Base-by-base conservation (phyloP, 306 rosid genomes). In the Alnus rubra region DNA sequence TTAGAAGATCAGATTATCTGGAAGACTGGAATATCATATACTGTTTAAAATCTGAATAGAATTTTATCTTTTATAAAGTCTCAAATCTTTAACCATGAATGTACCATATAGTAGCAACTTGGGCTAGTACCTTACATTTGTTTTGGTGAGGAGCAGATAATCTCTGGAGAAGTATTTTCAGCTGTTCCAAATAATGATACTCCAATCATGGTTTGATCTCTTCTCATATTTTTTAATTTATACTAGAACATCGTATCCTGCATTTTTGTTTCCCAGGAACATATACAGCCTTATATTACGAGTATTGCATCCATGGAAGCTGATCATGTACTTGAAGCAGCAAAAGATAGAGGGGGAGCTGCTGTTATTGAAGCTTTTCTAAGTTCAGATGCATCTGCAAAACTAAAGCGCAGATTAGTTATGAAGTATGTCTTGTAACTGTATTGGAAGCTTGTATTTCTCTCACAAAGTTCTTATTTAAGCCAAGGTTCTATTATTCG, bases 341-440 rank as follows among this genome's bases (percentile, higher is more conserved):
- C 89, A 75, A 87, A 81, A 80, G 90, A 91, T 82, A 50, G 86
- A 28, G 84, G 81, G 56, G 99, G 98, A 78, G 85, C 98, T 59
- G 98, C 83, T 78, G 98, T 91, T 70, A 77, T 93, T 78, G 98
- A 96, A 86, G 89, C 96, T 76, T 93, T 96, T 85, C 84, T 91
- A 71, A 76, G 86, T 84, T 96, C 97, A 9, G 88, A 87, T 71
- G 90, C 90, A 89, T 80, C 96, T 58, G 89, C 84, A 10, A 95
- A 93, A 82, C 79, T 82, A 76, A 95, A 89, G 81, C 87, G 93
- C 63, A 82, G 93, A 86, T 86, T 96, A 80, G 85, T 93, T 73
- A 70, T 69, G 30, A 91, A 84, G 99, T 93, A 90, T 73, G 94
- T 67, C 52, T 7, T 71, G 16, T 64, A 78, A 71, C 81, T 78